Percentiles rank a stretch among this genome's conserved stretches.
phyloP scores from a whole-genome alignment of 2,329 filamentous ascomycete genomes.

The Aspergillus neotritici region DNA sequence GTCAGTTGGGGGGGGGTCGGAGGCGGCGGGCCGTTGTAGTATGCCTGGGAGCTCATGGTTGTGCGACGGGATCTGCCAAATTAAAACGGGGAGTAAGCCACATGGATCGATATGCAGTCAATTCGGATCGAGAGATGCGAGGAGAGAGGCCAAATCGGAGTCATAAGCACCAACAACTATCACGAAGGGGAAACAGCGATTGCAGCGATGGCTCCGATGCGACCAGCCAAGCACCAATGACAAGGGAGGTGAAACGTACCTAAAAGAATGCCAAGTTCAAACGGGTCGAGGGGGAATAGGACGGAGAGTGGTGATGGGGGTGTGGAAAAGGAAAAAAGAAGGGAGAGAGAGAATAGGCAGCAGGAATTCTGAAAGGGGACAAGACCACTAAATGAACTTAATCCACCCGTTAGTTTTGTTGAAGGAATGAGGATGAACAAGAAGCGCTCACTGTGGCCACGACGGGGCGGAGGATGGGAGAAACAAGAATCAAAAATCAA shows the following conservation, averaged over 20 bases:
- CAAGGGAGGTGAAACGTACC: conserved; percentile 10
- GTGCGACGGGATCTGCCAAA: conserved; percentile 1
- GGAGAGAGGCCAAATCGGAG: conserved; percentile 4
- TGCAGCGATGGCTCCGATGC: not conserved
- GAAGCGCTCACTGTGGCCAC: too few relatives aligned
- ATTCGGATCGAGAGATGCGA: not conserved
- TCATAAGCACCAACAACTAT: not conserved
- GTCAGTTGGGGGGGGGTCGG: not conserved
- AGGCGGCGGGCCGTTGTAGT: conserved; percentile 28
- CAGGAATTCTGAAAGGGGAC: not conserved
- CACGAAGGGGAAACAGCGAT: not conserved
- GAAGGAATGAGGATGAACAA: too few relatives aligned
- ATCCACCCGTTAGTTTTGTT: too few relatives aligned
- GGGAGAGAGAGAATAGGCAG: not conserved
- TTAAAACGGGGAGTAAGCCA: conserved; percentile 3
- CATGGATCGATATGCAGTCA: not conserved
- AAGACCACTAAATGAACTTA: too few relatives aligned
- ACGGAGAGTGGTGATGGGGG: conserved; percentile 11
- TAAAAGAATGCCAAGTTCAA: conserved; percentile 21
- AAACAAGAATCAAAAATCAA: not conserved
- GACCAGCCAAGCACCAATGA: conserved; percentile 13
- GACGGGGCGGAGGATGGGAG: conserved; percentile 7
- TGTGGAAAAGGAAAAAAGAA: conserved; percentile 1
- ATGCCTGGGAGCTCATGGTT: conserved; percentile 17
- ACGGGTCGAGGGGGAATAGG: conserved; percentile 2